These are phyloP conservation scores for Fraxinus sp. DNA, from an alignment of 305 asterid genomes.

Conservation along the genomic window DNA sequence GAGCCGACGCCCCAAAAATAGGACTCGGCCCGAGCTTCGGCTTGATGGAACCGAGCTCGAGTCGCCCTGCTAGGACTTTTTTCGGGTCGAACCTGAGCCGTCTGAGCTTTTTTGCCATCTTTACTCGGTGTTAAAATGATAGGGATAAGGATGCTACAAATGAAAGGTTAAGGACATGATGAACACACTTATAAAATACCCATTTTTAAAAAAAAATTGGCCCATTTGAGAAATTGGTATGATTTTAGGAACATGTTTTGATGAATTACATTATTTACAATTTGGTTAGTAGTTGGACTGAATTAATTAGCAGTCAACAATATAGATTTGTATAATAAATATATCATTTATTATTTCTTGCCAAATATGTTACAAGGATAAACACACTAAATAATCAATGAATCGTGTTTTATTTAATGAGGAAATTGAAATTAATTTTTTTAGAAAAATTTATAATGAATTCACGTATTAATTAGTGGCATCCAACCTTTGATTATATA, in stretches of 20 bases:
- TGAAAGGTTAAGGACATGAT: not conserved
- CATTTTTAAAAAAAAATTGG: not conserved
- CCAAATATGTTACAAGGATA: not conserved
- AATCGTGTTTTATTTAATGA: not conserved
- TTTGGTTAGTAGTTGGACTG: not conserved
- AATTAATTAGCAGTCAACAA: not conserved
- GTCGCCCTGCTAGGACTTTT: too few species aligned
- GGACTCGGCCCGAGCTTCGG: too few species aligned
- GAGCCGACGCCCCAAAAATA: too few species aligned
- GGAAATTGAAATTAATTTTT: not conserved
- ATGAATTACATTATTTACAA: not conserved
- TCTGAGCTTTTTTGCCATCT: too few species aligned
- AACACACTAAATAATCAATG: not conserved
- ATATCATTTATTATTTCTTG: not conserved
- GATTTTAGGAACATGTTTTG: not conserved
- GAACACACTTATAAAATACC: not conserved
- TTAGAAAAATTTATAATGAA: not conserved
- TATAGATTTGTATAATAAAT: not conserved
- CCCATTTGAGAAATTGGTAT: not conserved
- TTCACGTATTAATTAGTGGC: not conserved
- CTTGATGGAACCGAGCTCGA: too few species aligned
- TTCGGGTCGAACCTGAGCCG: too few species aligned
- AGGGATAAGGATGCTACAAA: not conserved
- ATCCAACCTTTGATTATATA: not conserved
- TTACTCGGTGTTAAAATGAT: not conserved